Evolutionary conservation across 805 yeast genomes (phyloP).

Genomic region (Kodamaea leandrae): DNA sequence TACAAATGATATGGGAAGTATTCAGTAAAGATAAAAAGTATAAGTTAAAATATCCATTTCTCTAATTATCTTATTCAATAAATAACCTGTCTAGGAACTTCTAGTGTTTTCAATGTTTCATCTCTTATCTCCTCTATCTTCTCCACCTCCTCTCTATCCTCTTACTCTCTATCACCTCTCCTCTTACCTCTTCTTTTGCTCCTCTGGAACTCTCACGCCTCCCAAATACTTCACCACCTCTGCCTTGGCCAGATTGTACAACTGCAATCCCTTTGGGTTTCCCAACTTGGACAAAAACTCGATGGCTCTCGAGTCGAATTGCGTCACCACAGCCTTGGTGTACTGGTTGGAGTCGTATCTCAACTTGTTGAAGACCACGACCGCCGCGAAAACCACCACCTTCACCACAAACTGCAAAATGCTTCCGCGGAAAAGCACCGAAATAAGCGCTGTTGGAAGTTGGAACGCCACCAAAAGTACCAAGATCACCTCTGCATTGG

Average conservation of each 20-base stretch:
- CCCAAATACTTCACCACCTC: background rate
- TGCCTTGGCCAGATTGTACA: slow-evolving; percentile 16
- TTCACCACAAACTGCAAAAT: slow-evolving; percentile 31
- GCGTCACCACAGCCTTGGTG: slow-evolving; percentile 40
- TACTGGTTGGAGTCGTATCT: slow-evolving; percentile 33
- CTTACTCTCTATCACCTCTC: too few species aligned
- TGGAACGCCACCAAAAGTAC: slow-evolving; percentile 22
- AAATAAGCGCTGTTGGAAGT: slow-evolving; percentile 26
- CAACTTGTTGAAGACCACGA: slow-evolving; percentile 34
- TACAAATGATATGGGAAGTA: too few species aligned
- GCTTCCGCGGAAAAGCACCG: slow-evolving; percentile 20
- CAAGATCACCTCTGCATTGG: slow-evolving; percentile 35
- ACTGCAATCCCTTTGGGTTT: slow-evolving; percentile 10
- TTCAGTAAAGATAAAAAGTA: too few species aligned
- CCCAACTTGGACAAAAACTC: slow-evolving; percentile 15
- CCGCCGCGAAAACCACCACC: slow-evolving; percentile 30
- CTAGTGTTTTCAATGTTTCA: too few species aligned
- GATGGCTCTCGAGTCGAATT: slow-evolving; percentile 44
- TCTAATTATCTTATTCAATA: background rate
- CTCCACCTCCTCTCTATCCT: background rate
- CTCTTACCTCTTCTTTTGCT: background rate
- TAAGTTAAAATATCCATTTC: background rate
- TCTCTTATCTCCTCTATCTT: too few species aligned
- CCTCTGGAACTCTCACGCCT: background rate
- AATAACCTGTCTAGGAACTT: too few species aligned